Evolutionary conservation across 2,329 filamentous ascomycete species (phyloP), one percentile per base, ranked within the genome.

Genomic region (Allantophomopsis cytisporea): DNA sequence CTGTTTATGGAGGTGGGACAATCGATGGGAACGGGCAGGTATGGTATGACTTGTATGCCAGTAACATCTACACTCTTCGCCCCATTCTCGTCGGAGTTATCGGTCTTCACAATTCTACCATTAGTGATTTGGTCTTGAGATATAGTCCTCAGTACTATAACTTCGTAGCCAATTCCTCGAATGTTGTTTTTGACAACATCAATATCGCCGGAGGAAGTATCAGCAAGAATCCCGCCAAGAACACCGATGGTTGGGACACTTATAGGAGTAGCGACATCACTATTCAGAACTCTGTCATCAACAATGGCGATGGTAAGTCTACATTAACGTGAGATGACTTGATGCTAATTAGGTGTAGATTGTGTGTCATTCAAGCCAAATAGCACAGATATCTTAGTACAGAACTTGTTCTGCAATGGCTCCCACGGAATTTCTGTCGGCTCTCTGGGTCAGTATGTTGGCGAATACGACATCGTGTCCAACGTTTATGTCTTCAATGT

Each of bases 361-460:
- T 84, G 80, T 43, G 75, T 84, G 11, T 77, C 76, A 1, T 83
- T 84, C 66, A 84, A 84, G 57, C 79, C 79, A 14, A 84, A 83
- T 54, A 76, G 69, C 48, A 83, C 76, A 34, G 69, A 81, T 45
- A 71, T 83, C 7, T 55, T 83, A 4, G 69, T 83, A 5, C 77
- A 83, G 53, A 76, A 77, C 44, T 59, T 84, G 4, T 59, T 64
- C 43, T 84, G 80, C 58, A 79, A 78, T 49, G 77, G 78, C 28
- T 81, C 75, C 3, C 80, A 84, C 50, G 80, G 80, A 31, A 83
- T 84, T 47, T 77, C 71, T 8, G 76, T 83, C n/a, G 80, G 80
- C 7, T 81, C 75, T 0, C 61, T 84, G 0, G 80, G 80, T 16
- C 79, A 84, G 55, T 83, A 84, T 51, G 48, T 44, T 14, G 50